A percentile compares a stretch with the other conserved stretches of the same genome.
Evolutionary conservation across 129 eudicot species (phyloP).

Genomic region (Chrysanthemum lavandulifolium): DNA sequence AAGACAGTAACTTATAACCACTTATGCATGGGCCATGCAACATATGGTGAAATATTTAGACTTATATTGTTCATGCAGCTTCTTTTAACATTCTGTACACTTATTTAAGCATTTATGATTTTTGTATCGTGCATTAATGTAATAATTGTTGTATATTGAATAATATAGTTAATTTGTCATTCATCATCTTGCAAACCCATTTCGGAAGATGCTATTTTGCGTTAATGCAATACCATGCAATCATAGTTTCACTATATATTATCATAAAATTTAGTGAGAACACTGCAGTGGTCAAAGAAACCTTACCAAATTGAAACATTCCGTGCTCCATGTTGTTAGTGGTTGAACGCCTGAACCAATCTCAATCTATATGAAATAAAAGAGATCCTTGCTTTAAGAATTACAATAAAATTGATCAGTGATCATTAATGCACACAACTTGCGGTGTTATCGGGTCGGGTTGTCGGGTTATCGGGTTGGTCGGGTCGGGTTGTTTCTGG

Average conservation of each 20-base stretch:
- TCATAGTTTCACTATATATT: neutral
- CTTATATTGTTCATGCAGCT: neutral
- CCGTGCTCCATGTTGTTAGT: neutral
- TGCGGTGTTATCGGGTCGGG: too few species aligned
- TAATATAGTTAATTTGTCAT: conserved; percentile 1
- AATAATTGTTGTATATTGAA: neutral
- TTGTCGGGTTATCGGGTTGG: too few species aligned
- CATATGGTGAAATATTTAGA: conserved; percentile 3
- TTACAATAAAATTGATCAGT: neutral
- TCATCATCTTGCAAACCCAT: conserved; percentile 9
- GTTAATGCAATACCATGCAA: conserved; percentile 4
- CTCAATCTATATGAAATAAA: neutral
- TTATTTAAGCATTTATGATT: neutral
- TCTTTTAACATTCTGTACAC: neutral
- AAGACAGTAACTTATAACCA: too few species aligned
- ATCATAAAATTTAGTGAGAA: neutral
- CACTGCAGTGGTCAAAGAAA: neutral
- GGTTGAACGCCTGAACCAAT: conserved; percentile 3
- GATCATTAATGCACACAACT: conserved; percentile 13
- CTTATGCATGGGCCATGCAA: conserved; percentile 17
- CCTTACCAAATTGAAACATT: conserved; percentile 11
- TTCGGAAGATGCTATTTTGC: neutral
- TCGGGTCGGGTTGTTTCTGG: too few species aligned
- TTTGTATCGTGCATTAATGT: neutral
- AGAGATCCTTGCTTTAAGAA: neutral